Evolutionary conservation across 2,329 filamentous ascomycete species (phyloP).

Genomic region (Botryotinia calthae): DNA sequence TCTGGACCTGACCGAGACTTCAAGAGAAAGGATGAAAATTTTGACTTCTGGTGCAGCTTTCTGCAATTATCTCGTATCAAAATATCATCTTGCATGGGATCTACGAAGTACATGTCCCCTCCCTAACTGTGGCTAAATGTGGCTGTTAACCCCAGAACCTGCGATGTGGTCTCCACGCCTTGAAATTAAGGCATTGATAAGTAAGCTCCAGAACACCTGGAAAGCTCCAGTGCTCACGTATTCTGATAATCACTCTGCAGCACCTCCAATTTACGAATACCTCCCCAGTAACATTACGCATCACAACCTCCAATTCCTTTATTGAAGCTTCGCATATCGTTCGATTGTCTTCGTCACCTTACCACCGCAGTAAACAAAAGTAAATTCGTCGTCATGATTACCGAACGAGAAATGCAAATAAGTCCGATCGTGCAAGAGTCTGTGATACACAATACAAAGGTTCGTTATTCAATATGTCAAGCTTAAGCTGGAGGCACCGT

Average conservation of each 20-base stretch:
- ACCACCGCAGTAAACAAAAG: neutral
- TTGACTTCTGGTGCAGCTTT: neutral
- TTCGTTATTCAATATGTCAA: conserved; percentile 38
- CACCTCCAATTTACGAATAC: neutral
- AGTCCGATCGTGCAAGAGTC: conserved; percentile 76
- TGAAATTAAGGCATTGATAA: neutral
- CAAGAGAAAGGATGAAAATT: neutral
- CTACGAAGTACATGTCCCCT: no score
- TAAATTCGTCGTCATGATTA: conserved; percentile 51
- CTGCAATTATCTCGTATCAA: neutral
- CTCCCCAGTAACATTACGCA: neutral
- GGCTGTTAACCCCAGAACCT: neutral
- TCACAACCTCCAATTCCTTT: neutral
- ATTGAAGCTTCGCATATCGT: neutral
- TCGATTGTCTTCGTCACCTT: neutral
- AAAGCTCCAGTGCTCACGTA: neutral
- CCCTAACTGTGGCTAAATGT: neutral
- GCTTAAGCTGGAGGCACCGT: neutral
- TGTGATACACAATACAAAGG: conserved; percentile 77
- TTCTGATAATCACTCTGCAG: neutral
- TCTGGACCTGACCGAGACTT: neutral
- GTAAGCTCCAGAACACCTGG: neutral
- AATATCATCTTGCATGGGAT: neutral
- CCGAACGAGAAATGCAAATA: conserved; percentile 73
- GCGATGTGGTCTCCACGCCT: neutral